Evolutionary conservation across 305 asterid genomes (phyloP).

Genomic region (Fraxinus sp.): DNA sequence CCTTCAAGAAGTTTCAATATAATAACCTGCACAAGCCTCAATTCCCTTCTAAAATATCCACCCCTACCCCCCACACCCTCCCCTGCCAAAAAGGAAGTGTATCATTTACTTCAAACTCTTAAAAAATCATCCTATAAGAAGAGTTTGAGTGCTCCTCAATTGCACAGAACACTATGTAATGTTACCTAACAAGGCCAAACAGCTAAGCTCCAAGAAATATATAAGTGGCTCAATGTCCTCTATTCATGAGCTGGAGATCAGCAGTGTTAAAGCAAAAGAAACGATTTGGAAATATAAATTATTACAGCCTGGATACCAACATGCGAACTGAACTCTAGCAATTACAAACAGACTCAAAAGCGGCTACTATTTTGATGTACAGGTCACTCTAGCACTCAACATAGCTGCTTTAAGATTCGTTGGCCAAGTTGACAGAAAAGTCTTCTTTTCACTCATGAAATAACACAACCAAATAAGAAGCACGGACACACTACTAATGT

Average conservation of each 20-base stretch:
- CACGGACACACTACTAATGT: not conserved
- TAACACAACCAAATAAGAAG: not conserved
- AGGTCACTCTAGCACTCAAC: not conserved
- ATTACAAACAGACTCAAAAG: slow-evolving; percentile 3
- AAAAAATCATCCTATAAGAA: not conserved
- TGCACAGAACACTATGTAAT: not conserved
- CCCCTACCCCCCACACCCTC: not conserved
- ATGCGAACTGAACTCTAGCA: slow-evolving; percentile 16
- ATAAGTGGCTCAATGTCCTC: slow-evolving; percentile 3
- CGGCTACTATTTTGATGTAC: not conserved
- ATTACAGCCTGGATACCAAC: slow-evolving; percentile 10
- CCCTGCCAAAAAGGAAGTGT: not conserved
- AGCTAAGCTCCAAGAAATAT: not conserved
- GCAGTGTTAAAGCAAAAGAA: not conserved
- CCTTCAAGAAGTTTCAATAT: not conserved
- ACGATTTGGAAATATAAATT: not conserved
- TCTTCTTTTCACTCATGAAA: slow-evolving; percentile 23
- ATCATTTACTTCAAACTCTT: slow-evolving; percentile 1
- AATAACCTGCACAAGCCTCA: not conserved
- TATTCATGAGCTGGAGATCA: slow-evolving; percentile 15
- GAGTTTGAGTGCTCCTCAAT: not conserved
- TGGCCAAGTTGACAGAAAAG: slow-evolving; percentile 20
- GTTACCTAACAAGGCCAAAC: not conserved
- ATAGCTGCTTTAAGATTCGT: slow-evolving; percentile 15
- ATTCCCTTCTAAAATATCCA: not conserved